Conservation (phyloP, 306 rosid species). For the Carpinus fangiana region DNA sequence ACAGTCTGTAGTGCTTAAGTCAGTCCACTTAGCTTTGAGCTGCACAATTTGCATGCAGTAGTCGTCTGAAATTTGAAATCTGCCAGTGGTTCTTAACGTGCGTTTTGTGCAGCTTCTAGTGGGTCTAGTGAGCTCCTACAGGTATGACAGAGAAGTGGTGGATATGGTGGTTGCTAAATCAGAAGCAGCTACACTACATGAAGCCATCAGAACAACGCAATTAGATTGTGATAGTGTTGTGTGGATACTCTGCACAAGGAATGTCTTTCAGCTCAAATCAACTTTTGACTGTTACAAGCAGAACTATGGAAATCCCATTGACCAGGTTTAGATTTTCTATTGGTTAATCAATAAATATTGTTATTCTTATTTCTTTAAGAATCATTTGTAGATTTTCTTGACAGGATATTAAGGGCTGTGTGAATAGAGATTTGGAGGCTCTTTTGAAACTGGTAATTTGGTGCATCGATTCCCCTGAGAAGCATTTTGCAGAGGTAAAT, state of each 20-base stretch:
- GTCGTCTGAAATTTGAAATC: background rate
- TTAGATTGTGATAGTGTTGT: conserved; percentile 59
- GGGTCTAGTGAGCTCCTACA: conserved; percentile 76
- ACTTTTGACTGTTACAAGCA: conserved; percentile 68
- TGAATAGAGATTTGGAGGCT: conserved; percentile 54
- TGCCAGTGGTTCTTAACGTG: conserved; percentile 4
- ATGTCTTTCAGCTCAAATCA: conserved; percentile 74
- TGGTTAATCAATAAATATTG: background rate
- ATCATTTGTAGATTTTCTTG: conserved; percentile 26
- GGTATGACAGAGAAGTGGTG: conserved; percentile 67
- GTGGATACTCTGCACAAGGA: conserved; percentile 83
- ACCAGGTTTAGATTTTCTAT: conserved; percentile 52
- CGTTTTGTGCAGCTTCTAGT: conserved; percentile 61
- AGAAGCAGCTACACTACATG: conserved; percentile 68
- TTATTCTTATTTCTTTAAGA: background rate
- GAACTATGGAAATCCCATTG: conserved; percentile 55
- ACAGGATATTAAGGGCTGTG: conserved; percentile 65
- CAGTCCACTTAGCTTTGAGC: background rate
- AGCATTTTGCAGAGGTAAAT: conserved; percentile 87
- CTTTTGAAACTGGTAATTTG: conserved; percentile 45
- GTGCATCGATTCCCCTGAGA: conserved; percentile 76
- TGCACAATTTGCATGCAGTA: background rate
- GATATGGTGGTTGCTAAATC: conserved; percentile 47
- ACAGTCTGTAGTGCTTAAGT: no score
- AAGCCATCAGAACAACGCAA: conserved; percentile 57